Evolutionary conservation across 1,284 basidiomycete genomes (phyloP).

Genomic region (Ustilago cynodontis): DNA sequence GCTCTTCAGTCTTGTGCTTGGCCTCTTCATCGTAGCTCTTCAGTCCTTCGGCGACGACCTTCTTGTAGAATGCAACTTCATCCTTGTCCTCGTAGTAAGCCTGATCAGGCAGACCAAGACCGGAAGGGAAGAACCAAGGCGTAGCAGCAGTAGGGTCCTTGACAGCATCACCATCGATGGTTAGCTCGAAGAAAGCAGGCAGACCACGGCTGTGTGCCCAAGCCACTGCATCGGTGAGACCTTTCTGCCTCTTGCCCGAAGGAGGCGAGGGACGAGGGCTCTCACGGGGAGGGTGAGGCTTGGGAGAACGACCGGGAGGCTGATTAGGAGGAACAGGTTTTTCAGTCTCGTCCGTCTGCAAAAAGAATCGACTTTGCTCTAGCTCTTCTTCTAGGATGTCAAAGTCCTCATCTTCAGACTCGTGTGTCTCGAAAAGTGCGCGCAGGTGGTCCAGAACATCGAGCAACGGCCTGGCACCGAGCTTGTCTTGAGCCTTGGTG

Average conservation of each 20-base stretch:
- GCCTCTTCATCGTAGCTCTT: constrained; percentile 74
- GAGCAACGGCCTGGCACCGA: constrained; percentile 72
- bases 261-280: constrained; percentile 53
- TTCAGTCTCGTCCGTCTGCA: constrained; percentile 73
- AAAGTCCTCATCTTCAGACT: constrained; percentile 67
- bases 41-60: constrained; percentile 79
- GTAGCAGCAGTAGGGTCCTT: constrained; percentile 88
- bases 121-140: constrained; percentile 86
- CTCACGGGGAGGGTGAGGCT: constrained; percentile 52
- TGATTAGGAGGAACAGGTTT: constrained; percentile 54
- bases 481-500: constrained; percentile 73
- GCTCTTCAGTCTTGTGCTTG: constrained; percentile 75
- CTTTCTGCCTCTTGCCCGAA: constrained; percentile 72
- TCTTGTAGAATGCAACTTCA: constrained; percentile 79
- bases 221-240: constrained; percentile 81
- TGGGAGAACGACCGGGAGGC: constrained; percentile 55
- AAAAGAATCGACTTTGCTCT: constrained; percentile 76
- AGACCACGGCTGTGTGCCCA: constrained; percentile 82
- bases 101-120: constrained; percentile 89
- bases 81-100: constrained; percentile 89
- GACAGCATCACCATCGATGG: constrained; percentile 88
- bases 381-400: constrained; percentile 73
- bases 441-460: constrained; percentile 71
- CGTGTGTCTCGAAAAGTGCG: constrained; percentile 42
- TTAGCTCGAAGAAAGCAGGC: constrained; percentile 81